Base-by-base conservation (phyloP, 2,329 filamentous ascomycete genomes). In the Xylariomycetidae sp. region DNA sequence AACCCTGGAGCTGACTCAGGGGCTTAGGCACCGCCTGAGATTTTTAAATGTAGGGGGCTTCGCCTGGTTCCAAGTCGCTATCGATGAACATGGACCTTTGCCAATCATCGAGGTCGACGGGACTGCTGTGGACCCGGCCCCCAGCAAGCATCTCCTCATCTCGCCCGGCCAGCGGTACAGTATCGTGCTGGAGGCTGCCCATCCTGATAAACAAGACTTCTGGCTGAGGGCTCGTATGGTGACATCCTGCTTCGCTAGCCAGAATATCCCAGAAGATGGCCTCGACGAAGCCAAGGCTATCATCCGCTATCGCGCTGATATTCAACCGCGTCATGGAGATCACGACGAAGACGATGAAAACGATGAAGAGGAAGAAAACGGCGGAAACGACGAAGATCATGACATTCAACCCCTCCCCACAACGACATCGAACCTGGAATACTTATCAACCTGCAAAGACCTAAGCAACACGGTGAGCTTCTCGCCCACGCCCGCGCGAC, bases 131-230 rank as follows among this genome's bases (percentile, higher is more conserved):
- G 67, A 77, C 37, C 78, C 82, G 0, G 61, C 64, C 4, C 63
- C 73, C 2, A 71, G 79, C 6, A 67, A 73, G 20, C 72, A 77
- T 40, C 58, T 88, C 33, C 80, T 83, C 40, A 63, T 88, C 15
- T 71, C 79, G 6, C 80, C 82, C 2, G 82, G 82, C 0, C 83
- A 88, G 51, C 71, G 84, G 11, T 87, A 85, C 48, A 83, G 80
- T 47, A 67, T 82, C 11, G 57, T 87, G 0, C 49, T 88, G 2
- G 72, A 74, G 2, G 68, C 80, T 5, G 79, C 80, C 49, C 71
- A 73, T 30, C 67, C 70, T 3, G 63, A 65, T 0, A 53, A 57
- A 5, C 55, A 69, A 12, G 63, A 74, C 6, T 87, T 80, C 49
- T 82, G 82, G 62, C 70, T 87, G 42, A 67, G 81, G 15, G 77